Conservation (phyloP, 2,329 filamentous ascomycete genomes). For the Curvularia lunata region DNA sequence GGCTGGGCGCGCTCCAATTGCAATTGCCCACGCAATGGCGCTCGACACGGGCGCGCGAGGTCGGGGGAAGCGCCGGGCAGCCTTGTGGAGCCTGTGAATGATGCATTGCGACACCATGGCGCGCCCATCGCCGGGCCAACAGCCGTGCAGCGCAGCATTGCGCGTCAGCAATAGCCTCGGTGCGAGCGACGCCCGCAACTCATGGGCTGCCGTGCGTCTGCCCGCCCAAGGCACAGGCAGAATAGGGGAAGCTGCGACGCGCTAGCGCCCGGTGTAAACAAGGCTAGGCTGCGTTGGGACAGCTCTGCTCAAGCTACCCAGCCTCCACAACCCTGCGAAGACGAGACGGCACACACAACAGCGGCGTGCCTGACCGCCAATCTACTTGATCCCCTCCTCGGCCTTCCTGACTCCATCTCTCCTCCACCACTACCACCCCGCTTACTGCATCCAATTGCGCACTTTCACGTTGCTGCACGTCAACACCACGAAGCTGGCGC, state of each 20-base stretch:
- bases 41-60: slow-evolving; percentile 3
- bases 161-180: slow-evolving; percentile 37
- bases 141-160: slow-evolving; percentile 27
- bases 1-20: slow-evolving; percentile 38
- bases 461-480: slow-evolving; percentile 37
- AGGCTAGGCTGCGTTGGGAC: slow-evolving; percentile 29
- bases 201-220: slow-evolving; percentile 10
- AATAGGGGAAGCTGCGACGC: slow-evolving; percentile 36
- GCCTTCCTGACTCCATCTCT: slow-evolving; percentile 41
- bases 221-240: slow-evolving; percentile 10
- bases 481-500: slow-evolving; percentile 43
- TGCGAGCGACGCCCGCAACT: slow-evolving; percentile 16
- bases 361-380: slow-evolving; percentile 37
- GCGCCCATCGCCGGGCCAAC: slow-evolving; percentile 35
- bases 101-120: slow-evolving; percentile 16
- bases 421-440: slow-evolving; percentile 43
- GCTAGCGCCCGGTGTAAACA: slow-evolving; percentile 33
- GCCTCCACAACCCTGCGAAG: slow-evolving; percentile 25
- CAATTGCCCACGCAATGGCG: slow-evolving; percentile 37
- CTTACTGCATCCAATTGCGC: slow-evolving; percentile 50
- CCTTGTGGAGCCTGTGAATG: slow-evolving; percentile 16
- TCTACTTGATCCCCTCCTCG: slow-evolving; percentile 45
- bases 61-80: slow-evolving; percentile 26
- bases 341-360: slow-evolving; percentile 38
- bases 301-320: slow-evolving; percentile 32